These are phyloP conservation scores for Fusarium devonianum DNA, from an alignment of 2,329 filamentous ascomycete genomes.

Conservation along the genomic window DNA sequence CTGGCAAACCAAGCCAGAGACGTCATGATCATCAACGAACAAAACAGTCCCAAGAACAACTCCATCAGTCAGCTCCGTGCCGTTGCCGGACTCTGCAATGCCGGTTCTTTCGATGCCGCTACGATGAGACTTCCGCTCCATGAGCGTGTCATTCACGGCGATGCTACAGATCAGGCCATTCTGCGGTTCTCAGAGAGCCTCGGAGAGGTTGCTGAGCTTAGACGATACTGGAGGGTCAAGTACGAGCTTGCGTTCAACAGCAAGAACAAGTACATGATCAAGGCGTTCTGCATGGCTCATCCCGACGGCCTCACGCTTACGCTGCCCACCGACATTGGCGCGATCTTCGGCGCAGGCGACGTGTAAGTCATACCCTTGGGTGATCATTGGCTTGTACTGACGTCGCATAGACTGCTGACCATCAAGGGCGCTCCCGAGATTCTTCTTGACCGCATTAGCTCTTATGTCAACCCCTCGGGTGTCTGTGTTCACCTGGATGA, in stretches of 20 bases:
- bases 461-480: constrained; percentile 64
- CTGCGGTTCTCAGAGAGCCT: constrained; percentile 74
- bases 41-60: constrained; percentile 44
- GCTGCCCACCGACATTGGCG: constrained; percentile 14
- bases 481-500: constrained; percentile 57
- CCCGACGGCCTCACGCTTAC: constrained; percentile 48
- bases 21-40: constrained; percentile 37
- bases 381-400: background rate
- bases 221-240: constrained; percentile 68
- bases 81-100: constrained; percentile 74
- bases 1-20: constrained; percentile 60
- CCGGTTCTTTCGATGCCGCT: constrained; percentile 75
- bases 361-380: constrained; percentile 1
- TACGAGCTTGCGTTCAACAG: constrained; percentile 80
- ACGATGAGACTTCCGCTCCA: constrained; percentile 65
- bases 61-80: constrained; percentile 66
- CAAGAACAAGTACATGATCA: constrained; percentile 84
- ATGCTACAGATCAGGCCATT: constrained; percentile 79
- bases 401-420: constrained; percentile 60
- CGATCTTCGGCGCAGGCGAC: constrained; percentile 5
- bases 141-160: constrained; percentile 72
- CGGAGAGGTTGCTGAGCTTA: constrained; percentile 60
- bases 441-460: constrained; percentile 68
- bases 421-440: constrained; percentile 83
- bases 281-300: constrained; percentile 59